Evolutionary conservation across 768 basidiomycete genomes (phyloP), one percentile per base, ranked within the genome.

Genomic region (Tricholoma matsutake): DNA sequence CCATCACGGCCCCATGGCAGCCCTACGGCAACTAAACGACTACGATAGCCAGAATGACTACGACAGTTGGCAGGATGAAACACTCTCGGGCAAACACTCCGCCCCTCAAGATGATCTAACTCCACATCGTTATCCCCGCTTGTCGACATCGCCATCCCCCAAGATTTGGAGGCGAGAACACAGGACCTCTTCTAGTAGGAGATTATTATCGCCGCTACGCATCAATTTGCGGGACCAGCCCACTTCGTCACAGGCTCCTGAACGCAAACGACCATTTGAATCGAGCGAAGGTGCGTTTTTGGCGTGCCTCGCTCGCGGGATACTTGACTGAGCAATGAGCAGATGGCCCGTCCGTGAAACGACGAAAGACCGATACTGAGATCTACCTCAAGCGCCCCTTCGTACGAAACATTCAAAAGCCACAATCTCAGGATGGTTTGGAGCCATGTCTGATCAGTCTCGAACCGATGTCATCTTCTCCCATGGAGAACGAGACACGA

Each of bases 11-110:
- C 20, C 25, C 25, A 49, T 53, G 32, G 55, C 54, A 18, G 62
- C 65, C 25, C 60, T 63, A 55, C 54, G 61, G 8, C 59, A 73
- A 69, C 61, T 29, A 35, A 61, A 59, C 37, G 56, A 47, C 57
- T 65, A 61, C 60, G 49, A 29, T 6, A 51, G 28, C 49, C 8
- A 16, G 13, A 6, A 29, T 28, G 16, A 29, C 25, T 51, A 29
- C 43, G 7, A 6, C n/a, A 25, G 25, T 10, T 47, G 22, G 11
- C 3, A 11, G 3, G 60, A 58, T 20, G 43, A 59, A 10, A 16
- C 58, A 20, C 20, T 31, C 32, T 10, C n/a, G 7, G n/a, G 16
- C 51, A 13, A 13, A 13, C 11, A 28, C 29, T 13, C 47, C 6
- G 28, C 1, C 25, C 13, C 10, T 18, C 29, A 32, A 53, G 51